Percentiles rank a stretch among this genome's conserved stretches.
These are phyloP conservation scores for Calonectria hawksworthii DNA, from an alignment of 2,329 filamentous ascomycete species.

Conservation along the genomic window DNA sequence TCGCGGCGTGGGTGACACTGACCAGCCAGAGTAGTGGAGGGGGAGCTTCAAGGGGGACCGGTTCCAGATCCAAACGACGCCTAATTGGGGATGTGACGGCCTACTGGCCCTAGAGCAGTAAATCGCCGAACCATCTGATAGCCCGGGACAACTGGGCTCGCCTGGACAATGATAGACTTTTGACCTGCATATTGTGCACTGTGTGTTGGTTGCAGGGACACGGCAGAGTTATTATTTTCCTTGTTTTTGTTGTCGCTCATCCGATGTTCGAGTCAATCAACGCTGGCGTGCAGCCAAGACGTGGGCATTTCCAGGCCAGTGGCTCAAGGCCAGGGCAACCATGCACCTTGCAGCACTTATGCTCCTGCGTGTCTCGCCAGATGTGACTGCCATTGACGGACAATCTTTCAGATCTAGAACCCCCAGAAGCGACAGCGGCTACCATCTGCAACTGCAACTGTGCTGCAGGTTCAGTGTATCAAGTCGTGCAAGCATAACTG, in stretches of 20 bases:
- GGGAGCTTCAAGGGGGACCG: constrained; percentile 6
- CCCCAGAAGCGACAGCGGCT: neutral
- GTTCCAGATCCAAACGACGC: constrained; percentile 11
- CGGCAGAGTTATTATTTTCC: constrained; percentile 9
- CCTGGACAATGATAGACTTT: constrained; percentile 19
- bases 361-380: neutral
- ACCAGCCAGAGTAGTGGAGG: constrained; percentile 15
- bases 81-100: constrained; percentile 33
- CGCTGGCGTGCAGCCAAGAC: neutral
- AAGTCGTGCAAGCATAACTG: neutral
- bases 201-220: constrained; percentile 1
- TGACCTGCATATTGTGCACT: constrained; percentile 8
- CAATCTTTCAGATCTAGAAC: neutral
- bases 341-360: constrained; percentile 10
- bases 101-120: constrained; percentile 19
- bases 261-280: neutral
- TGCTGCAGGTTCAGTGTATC: neutral
- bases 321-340: neutral
- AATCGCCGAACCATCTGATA: constrained; percentile 36
- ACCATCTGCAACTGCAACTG: neutral
- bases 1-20: constrained; percentile 20
- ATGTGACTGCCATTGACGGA: neutral
- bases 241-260: constrained; percentile 1
- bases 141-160: neutral
- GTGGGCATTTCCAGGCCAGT: constrained; percentile 4